These are phyloP conservation scores for Phytophthora sp. DNA, from an alignment of 352 stramenopile species.

Conservation along the genomic window DNA sequence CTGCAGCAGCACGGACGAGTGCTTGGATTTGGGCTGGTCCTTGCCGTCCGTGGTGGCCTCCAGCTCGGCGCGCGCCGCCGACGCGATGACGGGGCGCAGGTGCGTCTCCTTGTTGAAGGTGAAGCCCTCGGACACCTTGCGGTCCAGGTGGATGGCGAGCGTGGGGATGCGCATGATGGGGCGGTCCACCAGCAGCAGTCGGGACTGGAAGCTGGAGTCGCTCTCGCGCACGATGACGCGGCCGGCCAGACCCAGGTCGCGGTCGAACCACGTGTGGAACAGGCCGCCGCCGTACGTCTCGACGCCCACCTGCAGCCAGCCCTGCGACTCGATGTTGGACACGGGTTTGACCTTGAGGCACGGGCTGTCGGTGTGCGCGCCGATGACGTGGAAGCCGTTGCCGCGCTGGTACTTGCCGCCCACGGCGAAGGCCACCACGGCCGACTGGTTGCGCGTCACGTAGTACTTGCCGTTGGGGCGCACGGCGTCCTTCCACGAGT, in stretches of 20 bases:
- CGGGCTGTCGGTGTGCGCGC: conserved; percentile 96
- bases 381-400: conserved; percentile 96
- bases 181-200: conserved; percentile 93
- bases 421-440: conserved; percentile 95
- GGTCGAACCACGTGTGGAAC: conserved; percentile 99
- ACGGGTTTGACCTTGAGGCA: conserved; percentile 97
- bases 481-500: conserved; percentile 68
- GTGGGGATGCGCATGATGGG: conserved; percentile 96
- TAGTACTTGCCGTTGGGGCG: conserved; percentile 95
- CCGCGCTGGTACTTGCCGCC: conserved; percentile 91
- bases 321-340: conserved; percentile 88
- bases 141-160: conserved; percentile 97
- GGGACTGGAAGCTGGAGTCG: conserved; percentile 72
- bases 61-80: conserved; percentile 83
- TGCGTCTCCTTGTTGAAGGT: conserved; percentile 97
- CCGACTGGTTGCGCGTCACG: conserved; percentile 96
- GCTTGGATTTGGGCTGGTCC: conserved; percentile 74
- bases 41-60: conserved; percentile 69
- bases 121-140: conserved; percentile 90
- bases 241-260: conserved; percentile 94
- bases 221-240: conserved; percentile 91
- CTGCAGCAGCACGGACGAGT: conserved; percentile 93
- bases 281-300: conserved; percentile 92
- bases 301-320: conserved; percentile 85
- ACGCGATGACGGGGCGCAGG: conserved; percentile 92